Conservation (phyloP, 1,284 basidiomycete genomes). For the Apiotrichum mycotoxinovorans region DNA sequence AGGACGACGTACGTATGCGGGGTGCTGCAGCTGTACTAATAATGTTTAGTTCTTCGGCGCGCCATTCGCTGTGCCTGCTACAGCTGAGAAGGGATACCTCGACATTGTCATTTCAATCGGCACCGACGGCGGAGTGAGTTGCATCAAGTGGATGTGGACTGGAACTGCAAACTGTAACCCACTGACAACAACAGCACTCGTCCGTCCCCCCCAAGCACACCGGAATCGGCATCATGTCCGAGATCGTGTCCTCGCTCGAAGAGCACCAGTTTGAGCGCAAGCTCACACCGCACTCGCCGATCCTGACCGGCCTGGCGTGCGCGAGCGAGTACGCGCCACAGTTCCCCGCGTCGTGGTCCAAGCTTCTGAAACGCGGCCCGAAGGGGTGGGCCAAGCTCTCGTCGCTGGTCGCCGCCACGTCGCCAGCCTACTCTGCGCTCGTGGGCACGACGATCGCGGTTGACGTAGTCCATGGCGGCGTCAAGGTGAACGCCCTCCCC, state of each 20-base stretch:
- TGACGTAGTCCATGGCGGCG: constrained; percentile 44
- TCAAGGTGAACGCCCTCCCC: constrained; percentile 41
- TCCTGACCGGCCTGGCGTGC: constrained; percentile 51
- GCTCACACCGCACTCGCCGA: constrained; percentile 47
- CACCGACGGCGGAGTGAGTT: constrained; percentile 44
- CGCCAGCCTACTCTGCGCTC: constrained; percentile 18
- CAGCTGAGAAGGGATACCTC: constrained; percentile 48
- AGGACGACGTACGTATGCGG: constrained; percentile 37
- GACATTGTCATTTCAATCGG: constrained; percentile 45
- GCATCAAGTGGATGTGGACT: too few relatives aligned
- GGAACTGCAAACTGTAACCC: background rate
- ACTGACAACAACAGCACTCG: constrained; percentile 43
- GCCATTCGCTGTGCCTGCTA: constrained; percentile 40
- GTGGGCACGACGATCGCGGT: constrained; percentile 43
- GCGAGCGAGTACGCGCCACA: constrained; percentile 46
- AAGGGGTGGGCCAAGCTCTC: constrained; percentile 44
- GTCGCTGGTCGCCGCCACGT: constrained; percentile 13
- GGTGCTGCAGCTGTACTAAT: constrained; percentile 11
- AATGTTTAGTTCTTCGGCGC: constrained; percentile 36
- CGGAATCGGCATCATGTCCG: constrained; percentile 51
- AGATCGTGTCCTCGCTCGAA: constrained; percentile 49
- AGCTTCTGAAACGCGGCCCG: constrained; percentile 31
- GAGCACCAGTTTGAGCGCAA: constrained; percentile 44
- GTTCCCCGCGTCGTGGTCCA: constrained; percentile 39
- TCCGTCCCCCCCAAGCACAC: constrained; percentile 52